Percentiles rank a stretch among this genome's conserved stretches.
Conservation (phyloP, 495 filamentous ascomycete species). For the Lasiosphaeriaceae sp. region DNA sequence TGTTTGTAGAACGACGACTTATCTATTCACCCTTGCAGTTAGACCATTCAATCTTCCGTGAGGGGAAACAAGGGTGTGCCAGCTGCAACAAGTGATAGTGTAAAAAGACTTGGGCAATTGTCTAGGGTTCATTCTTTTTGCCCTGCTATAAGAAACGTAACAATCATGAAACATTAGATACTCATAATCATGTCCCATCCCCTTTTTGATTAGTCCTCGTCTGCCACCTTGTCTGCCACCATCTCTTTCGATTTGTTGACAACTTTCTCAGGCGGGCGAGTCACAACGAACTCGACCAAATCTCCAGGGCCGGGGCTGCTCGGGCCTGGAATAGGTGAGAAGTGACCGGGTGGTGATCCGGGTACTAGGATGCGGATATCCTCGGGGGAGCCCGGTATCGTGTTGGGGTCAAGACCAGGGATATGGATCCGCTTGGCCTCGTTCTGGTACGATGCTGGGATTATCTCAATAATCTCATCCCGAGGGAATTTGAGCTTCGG, state of each 20-base stretch:
- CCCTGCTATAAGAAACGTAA: too few species aligned
- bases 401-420: constrained; percentile 44
- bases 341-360: constrained; percentile 21
- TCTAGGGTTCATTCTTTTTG: neutral
- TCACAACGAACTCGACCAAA: constrained; percentile 11
- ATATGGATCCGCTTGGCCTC: constrained; percentile 78
- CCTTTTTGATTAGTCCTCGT: constrained; percentile 35
- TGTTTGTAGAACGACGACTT: too few species aligned
- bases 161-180: too few species aligned
- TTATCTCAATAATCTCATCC: constrained; percentile 98
- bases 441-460: constrained; percentile 96
- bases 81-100: too few species aligned
- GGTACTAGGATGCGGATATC: constrained; percentile 81
- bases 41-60: too few species aligned
- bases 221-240: constrained; percentile 43
- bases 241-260: constrained; percentile 42
- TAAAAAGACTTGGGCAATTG: too few species aligned
- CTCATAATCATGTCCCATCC: too few species aligned
- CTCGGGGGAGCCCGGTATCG: constrained; percentile 67
- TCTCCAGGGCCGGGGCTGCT: constrained; percentile 27
- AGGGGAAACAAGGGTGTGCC: too few species aligned
- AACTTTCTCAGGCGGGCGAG: constrained; percentile 41
- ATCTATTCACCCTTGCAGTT: too few species aligned
- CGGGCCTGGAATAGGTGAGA: constrained; percentile 32
- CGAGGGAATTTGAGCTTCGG: constrained; percentile 90